These are phyloP conservation scores for Puccinia polysora DNA, from an alignment of 1,284 basidiomycete genomes.

Conservation along the genomic window DNA sequence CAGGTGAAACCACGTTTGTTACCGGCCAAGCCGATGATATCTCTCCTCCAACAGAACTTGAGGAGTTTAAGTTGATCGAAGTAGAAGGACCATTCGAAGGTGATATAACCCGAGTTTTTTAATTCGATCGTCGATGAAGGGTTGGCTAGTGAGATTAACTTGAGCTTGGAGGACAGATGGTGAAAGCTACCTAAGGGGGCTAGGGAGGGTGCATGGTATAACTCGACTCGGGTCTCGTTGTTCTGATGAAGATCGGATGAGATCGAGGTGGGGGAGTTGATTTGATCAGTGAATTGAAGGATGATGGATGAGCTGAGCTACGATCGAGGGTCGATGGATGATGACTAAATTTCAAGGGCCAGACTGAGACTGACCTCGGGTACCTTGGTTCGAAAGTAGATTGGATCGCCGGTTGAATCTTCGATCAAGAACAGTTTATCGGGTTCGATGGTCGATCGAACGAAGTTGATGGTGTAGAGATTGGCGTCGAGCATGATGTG, in stretches of 20 bases:
- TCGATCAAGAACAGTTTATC: constrained; percentile 30
- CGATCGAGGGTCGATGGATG: not conserved
- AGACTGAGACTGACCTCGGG: constrained; percentile 1
- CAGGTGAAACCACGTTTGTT: constrained; percentile 31
- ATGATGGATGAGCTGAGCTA: not conserved
- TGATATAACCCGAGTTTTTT: constrained; percentile 21
- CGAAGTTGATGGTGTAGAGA: constrained; percentile 28
- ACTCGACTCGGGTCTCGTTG: not conserved
- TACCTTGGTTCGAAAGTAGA: constrained; percentile 14
- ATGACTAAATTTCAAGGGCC: not conserved
- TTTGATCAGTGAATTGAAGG: not conserved
- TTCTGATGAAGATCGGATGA: not conserved
- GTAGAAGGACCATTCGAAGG: constrained; percentile 37
- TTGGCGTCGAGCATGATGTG: constrained; percentile 32
- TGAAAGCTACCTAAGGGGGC: constrained; percentile 15
- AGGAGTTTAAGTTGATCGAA: constrained; percentile 8
- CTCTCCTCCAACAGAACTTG: constrained; percentile 32
- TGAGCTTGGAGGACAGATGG: constrained; percentile 12
- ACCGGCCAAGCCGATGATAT: constrained; percentile 26
- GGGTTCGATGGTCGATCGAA: constrained; percentile 19
- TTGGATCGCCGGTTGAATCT: constrained; percentile 30
- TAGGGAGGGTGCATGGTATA: constrained; percentile 18
- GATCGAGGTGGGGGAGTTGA: not conserved
- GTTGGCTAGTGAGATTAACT: constrained; percentile 18
- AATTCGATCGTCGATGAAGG: constrained; percentile 24